Percentiles rank a stretch among this genome's conserved stretches.
phyloP scores from a whole-genome alignment of 768 basidiomycete species.

The Phanerodontia chrysosporium region DNA sequence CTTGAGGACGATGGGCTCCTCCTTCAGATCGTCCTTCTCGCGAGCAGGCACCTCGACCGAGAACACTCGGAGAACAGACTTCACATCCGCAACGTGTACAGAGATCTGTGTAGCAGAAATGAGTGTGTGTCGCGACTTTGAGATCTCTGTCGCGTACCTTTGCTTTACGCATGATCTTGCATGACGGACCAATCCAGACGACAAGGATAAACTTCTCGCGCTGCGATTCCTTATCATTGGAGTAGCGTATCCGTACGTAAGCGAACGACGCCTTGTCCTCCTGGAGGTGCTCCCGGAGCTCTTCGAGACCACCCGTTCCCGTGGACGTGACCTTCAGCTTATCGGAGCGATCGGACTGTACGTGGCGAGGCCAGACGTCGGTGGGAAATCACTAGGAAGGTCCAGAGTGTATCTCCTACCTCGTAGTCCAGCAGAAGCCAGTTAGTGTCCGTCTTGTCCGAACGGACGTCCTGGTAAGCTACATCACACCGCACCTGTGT shows the following conservation, averaged over 20 bases:
- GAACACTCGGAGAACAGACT: constrained; percentile 68
- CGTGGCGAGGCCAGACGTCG: no score
- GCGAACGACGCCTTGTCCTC: constrained; percentile 78
- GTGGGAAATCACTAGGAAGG: no score
- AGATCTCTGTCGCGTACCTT: constrained; percentile 49
- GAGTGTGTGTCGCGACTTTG: neutral
- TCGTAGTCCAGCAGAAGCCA: constrained; percentile 92
- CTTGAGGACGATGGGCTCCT: constrained; percentile 78
- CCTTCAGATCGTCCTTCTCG: constrained; percentile 79
- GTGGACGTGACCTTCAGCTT: constrained; percentile 73
- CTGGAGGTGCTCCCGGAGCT: constrained; percentile 68
- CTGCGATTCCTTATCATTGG: constrained; percentile 81
- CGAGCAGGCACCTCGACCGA: constrained; percentile 87
- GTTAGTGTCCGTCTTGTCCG: constrained; percentile 80
- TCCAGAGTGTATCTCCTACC: constrained; percentile 35
- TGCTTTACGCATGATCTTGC: constrained; percentile 90
- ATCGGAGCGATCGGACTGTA: constrained; percentile 75
- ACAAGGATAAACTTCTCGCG: constrained; percentile 89
- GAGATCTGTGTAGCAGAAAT: constrained; percentile 58
- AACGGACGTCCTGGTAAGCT: constrained; percentile 88
- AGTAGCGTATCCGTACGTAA: constrained; percentile 79
- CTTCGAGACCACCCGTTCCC: constrained; percentile 74
- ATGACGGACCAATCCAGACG: constrained; percentile 76
- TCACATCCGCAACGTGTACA: constrained; percentile 87
- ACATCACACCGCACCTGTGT: constrained; percentile 11